Evolutionary conservation across 2,329 filamentous ascomycete species (phyloP), one percentile per base, ranked within the genome.

Genomic region (Scortechinia acanthostroma): DNA sequence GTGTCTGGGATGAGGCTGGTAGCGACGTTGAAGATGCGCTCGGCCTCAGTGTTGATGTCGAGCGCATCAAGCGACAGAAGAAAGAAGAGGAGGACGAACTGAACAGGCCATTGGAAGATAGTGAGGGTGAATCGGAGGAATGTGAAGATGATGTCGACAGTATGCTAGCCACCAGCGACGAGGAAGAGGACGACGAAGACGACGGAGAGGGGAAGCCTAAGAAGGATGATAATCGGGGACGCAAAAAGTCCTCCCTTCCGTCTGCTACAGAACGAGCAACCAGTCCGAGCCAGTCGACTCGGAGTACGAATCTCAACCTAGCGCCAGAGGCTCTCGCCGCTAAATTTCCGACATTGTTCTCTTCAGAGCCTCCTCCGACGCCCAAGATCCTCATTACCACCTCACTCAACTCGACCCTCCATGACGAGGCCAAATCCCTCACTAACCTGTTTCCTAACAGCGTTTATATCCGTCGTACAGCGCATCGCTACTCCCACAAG

Each of bases 331-430:
- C 74, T 17, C 68, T 83, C 19, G 70, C 75, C 33, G 67, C 74
- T 37, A 80, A 77, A 59, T 84, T 82, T 55, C 79, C 76, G 3
- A 63, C 68, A 4, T 68, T 83, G 20, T 84, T 80, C 65, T 61
- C 67, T 22, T 53, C 56, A 14, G 61, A 66, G 49, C 56, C 54
- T 50, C 66, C 53, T 50, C 66, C 54, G 47, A 57, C 52, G 52
- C 80, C 81, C 16, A 83, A 84, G 55, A 74, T 84, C 52, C 72
- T 86, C 30, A 70, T 86, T 53, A 86, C 81, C 2, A 85, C 80
- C 28, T 75, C 71, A 19, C 68, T 84, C 50, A 77, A 83, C 61
- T 77, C 74, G 16, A 77, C 72, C 4, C 69, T 84, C 10, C 80
- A 86, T 61, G 56, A 71, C 46, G 70, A 83, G 66, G 80, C 76